Conservation (phyloP, 805 yeast species). For the Yarrowia deformans region DNA sequence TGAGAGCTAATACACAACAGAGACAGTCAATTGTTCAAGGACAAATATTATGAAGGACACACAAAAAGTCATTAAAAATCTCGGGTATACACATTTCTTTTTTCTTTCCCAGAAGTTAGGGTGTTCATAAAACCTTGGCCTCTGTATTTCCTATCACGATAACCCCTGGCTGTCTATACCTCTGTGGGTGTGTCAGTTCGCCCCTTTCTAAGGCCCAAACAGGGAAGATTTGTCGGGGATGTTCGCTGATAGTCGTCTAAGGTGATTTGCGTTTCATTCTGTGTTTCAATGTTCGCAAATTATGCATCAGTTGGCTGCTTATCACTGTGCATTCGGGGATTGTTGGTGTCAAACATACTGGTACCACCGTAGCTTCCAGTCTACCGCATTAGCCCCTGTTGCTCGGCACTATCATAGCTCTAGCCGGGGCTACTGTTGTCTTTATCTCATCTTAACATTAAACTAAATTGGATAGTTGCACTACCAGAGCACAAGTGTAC, state of each 20-base stretch:
- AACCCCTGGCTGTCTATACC: neutral
- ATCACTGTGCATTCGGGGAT: neutral
- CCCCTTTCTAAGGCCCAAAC: neutral
- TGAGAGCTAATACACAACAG: no score
- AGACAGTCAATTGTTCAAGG: no score
- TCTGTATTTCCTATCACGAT: constrained; percentile 1
- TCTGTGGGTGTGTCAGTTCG: neutral
- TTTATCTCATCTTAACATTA: constrained; percentile 10
- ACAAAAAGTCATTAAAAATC: neutral
- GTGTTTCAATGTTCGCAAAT: no score
- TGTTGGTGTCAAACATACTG: no score
- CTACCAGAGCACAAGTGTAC: no score
- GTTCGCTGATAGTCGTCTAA: no score
- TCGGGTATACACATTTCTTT: no score
- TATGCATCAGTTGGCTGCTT: neutral
- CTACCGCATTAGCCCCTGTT: no score
- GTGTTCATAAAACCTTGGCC: neutral
- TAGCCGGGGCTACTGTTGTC: neutral
- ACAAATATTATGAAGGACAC: no score
- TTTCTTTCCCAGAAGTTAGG: no score
- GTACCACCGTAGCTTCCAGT: no score
- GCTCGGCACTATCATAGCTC: neutral
- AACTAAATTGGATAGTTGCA: neutral
- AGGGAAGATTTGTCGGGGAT: neutral
- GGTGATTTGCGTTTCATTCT: neutral